A percentile compares a stretch with the other conserved stretches of the same genome.
phyloP scores from a whole-genome alignment of 768 basidiomycete genomes.

The Agrocybe chaxingu region DNA sequence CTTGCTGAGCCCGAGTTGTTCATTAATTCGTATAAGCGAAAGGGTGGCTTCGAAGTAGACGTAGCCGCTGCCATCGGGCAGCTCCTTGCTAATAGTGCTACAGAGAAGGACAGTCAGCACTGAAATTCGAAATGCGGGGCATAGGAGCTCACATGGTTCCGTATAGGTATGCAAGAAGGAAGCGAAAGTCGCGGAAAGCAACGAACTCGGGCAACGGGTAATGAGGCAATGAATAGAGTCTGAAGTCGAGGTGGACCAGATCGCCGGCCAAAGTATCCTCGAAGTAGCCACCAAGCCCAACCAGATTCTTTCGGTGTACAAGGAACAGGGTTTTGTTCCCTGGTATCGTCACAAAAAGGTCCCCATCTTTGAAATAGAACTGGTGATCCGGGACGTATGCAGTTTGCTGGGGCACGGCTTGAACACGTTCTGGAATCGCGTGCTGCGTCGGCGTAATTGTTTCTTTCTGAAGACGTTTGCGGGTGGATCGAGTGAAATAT shows the following conservation, averaged over 20 bases:
- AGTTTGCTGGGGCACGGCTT: no score
- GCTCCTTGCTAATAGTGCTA: neutral
- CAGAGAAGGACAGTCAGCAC: neutral
- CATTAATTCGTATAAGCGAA: no score
- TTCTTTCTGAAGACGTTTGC: no score
- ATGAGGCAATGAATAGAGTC: neutral
- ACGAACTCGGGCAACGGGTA: neutral
- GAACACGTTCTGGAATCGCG: no score
- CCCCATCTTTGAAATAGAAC: conserved; percentile 20
- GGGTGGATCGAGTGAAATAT: no score
- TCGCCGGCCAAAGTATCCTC: conserved; percentile 5
- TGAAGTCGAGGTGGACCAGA: neutral
- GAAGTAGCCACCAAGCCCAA: conserved; percentile 14
- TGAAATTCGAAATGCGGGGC: neutral
- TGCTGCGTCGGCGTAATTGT: no score
- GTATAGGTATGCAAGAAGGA: conserved; percentile 5
- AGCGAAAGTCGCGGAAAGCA: conserved; percentile 5
- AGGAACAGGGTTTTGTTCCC: conserved; percentile 17
- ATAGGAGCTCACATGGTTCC: neutral
- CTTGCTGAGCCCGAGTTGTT: no score
- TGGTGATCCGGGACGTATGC: conserved; percentile 11
- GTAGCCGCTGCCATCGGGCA: neutral
- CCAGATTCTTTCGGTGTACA: conserved; percentile 13
- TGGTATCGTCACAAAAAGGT: conserved; percentile 16
- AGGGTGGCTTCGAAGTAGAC: no score